Conservation (phyloP, 352 stramenopile genomes). For the Phytophthora multivora region DNA sequence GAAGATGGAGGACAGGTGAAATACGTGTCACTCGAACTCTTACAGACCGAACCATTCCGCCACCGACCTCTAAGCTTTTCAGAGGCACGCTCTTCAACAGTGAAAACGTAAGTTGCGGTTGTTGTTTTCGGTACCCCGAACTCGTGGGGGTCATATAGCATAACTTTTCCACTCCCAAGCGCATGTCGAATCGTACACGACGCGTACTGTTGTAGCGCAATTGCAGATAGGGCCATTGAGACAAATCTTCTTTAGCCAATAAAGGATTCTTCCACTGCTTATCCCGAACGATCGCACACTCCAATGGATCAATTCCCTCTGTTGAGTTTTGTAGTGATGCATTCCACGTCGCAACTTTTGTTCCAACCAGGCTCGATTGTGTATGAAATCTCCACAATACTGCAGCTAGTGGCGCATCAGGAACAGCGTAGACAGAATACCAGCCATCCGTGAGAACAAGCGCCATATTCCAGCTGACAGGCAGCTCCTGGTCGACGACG, state of each 20-base stretch:
- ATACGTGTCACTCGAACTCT: slow-evolving; percentile 54
- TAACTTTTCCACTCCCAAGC: slow-evolving; percentile 55
- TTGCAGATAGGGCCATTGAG: slow-evolving; percentile 61
- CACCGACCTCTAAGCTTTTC: slow-evolving; percentile 59
- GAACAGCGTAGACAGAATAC: slow-evolving; percentile 70
- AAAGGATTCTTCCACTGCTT: slow-evolving; percentile 53
- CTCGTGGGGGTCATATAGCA: slow-evolving; percentile 13
- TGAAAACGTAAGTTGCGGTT: slow-evolving; percentile 42
- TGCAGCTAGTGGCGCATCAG: slow-evolving; percentile 45
- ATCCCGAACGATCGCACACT: slow-evolving; percentile 52
- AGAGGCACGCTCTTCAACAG: slow-evolving; percentile 73
- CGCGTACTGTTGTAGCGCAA: slow-evolving; percentile 76
- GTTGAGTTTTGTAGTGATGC: slow-evolving; percentile 60
- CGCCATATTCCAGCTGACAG: slow-evolving; percentile 57
- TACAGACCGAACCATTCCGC: slow-evolving; percentile 67
- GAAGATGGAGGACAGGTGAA: slow-evolving; percentile 67
- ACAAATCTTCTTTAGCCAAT: slow-evolving; percentile 51
- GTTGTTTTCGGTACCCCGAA: slow-evolving; percentile 10
- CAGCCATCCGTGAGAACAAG: slow-evolving; percentile 77
- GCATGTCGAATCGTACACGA: slow-evolving; percentile 43
- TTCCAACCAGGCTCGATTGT: slow-evolving; percentile 47
- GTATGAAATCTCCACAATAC: slow-evolving; percentile 54
- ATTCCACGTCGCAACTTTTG: slow-evolving; percentile 76
- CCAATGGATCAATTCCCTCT: slow-evolving; percentile 71
- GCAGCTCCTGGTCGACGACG: slow-evolving; percentile 47